Conservation (phyloP, 768 basidiomycete species). For the Symmetrospora coprosmae region DNA sequence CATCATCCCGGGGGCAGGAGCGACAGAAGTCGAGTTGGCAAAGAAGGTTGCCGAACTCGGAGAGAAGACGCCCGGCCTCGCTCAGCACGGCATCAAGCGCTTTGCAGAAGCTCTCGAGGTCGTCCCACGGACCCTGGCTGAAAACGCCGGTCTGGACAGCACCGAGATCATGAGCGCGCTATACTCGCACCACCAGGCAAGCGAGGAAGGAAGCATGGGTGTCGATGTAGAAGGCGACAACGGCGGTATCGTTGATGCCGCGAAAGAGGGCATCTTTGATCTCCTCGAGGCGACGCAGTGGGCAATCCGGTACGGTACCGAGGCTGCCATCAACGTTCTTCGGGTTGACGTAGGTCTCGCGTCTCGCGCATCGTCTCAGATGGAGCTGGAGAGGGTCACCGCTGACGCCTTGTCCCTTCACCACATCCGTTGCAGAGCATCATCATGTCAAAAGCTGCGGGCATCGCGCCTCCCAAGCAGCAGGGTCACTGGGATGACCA, state of each 20-base stretch:
- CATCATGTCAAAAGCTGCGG: conserved; percentile 29
- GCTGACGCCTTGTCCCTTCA: no score
- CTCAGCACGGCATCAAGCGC: conserved; percentile 82
- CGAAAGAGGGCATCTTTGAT: conserved; percentile 53
- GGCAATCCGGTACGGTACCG: conserved; percentile 79
- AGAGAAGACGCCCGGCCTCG: conserved; percentile 69
- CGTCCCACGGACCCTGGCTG: conserved; percentile 76
- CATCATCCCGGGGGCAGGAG: conserved; percentile 85
- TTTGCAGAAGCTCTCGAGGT: conserved; percentile 84
- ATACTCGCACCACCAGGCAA: conserved; percentile 73
- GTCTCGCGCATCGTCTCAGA: conserved; percentile 44
- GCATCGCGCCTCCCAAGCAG: conserved; percentile 34
- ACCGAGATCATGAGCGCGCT: conserved; percentile 79
- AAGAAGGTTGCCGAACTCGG: conserved; percentile 72
- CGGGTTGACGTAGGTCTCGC: conserved; percentile 97
- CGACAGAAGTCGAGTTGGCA: conserved; percentile 84
- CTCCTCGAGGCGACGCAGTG: conserved; percentile 79
- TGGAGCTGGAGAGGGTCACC: neutral
- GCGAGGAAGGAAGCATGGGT: conserved; percentile 58
- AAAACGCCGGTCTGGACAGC: conserved; percentile 80
- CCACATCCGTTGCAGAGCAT: conserved; percentile 18
- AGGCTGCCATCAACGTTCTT: conserved; percentile 77
- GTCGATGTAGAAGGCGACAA: conserved; percentile 76
- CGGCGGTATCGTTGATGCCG: conserved; percentile 54
- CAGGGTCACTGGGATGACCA: conserved; percentile 33